Evolutionary conservation across 73 alveolate genomes (phyloP).

Genomic region (Tetrahymena borealis): DNA sequence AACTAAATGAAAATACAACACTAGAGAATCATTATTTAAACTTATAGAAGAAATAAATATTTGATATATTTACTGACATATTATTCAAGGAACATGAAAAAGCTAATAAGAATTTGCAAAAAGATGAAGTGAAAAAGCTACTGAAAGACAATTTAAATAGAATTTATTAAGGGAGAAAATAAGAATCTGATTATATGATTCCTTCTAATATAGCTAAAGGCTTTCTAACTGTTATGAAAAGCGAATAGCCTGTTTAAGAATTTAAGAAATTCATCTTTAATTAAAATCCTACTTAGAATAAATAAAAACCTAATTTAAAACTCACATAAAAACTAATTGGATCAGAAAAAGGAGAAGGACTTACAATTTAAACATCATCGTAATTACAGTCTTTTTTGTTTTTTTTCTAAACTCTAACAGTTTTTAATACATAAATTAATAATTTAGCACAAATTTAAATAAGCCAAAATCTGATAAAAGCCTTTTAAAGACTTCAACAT

Average conservation of each 20-base stretch:
- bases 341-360: no score
- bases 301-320: not conserved
- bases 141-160: not conserved
- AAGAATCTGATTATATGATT: not conserved
- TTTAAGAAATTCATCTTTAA: not conserved
- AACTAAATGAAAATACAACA: not conserved
- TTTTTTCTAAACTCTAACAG: no score
- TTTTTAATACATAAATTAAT: not conserved
- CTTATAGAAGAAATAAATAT: not conserved
- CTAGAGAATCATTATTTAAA: not conserved
- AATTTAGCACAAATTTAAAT: not conserved
- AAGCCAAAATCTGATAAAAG: not conserved
- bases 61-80: not conserved
- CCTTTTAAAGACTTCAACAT: not conserved
- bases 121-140: not conserved
- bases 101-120: not conserved
- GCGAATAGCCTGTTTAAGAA: not conserved
- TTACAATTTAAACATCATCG: no score
- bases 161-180: not conserved
- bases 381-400: no score
- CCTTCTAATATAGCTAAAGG: not conserved
- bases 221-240: not conserved
- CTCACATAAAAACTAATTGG: not conserved
- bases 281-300: not conserved
- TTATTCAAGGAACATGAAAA: not conserved